Conservation (phyloP, 1,139 yeast species). For the Geotrichum restrictum region DNA sequence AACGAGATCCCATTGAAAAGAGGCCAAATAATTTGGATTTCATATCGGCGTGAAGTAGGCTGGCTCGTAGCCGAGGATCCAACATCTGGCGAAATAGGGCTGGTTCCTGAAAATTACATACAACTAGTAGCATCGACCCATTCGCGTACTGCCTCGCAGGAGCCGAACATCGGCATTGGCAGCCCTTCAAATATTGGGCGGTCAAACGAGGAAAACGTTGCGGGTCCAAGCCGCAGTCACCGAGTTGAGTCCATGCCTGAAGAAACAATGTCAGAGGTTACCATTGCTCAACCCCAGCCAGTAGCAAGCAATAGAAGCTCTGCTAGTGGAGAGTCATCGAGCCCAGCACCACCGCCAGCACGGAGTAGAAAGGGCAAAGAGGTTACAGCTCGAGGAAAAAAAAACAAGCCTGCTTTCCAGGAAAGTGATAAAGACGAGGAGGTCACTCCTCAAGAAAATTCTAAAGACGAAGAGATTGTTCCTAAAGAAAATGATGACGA, state of each 20-base stretch:
- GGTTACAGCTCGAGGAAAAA: not conserved
- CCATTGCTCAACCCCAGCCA: conserved; percentile 19
- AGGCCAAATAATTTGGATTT: conserved; percentile 81
- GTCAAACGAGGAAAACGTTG: conserved; percentile 18
- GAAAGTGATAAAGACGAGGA: not conserved
- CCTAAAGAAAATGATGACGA: no score
- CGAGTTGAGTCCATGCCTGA: not conserved
- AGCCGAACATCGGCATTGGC: not conserved
- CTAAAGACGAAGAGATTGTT: no score
- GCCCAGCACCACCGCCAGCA: not conserved
- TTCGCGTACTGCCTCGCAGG: conserved; percentile 8
- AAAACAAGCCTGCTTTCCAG: not conserved
- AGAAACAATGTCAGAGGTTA: not conserved
- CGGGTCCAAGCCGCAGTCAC: not conserved
- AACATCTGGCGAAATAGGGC: conserved; percentile 72
- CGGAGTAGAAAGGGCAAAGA: not conserved
- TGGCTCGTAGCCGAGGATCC: conserved; percentile 95
- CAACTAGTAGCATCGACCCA: conserved; percentile 41
- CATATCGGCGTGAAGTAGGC: conserved; percentile 93
- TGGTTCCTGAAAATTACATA: conserved; percentile 93
- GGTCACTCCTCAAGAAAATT: no score
- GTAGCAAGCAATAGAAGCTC: conserved; percentile 31
- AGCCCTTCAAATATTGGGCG: not conserved
- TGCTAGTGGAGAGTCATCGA: conserved; percentile 30
- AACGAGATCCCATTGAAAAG: conserved; percentile 76